A percentile compares a stretch with the other conserved stretches of the same genome.
These are phyloP conservation scores for Thymus quinquecostatus DNA, from an alignment of 257 asterid species.

Conservation along the genomic window DNA sequence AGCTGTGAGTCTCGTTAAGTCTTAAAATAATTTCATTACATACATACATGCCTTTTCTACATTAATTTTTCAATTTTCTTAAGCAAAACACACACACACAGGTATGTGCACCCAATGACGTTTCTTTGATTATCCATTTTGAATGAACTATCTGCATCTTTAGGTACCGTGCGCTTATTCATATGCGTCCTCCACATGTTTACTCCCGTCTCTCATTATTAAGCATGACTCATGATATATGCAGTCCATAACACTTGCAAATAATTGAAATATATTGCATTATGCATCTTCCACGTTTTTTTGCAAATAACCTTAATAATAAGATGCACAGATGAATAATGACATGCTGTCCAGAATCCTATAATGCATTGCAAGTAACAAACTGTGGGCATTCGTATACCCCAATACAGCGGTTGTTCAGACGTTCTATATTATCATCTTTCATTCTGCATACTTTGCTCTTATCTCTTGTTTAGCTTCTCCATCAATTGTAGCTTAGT, in stretches of 20 bases:
- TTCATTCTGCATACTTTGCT: constrained; percentile 5
- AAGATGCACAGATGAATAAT: background rate
- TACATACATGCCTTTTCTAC: too few relatives aligned
- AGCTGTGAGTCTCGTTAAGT: too few relatives aligned
- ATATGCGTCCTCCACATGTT: constrained; percentile 14
- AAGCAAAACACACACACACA: too few relatives aligned
- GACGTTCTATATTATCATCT: background rate
- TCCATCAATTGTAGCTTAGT: background rate
- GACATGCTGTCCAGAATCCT: background rate
- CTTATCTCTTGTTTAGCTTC: constrained; percentile 1
- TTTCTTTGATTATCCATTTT: too few relatives aligned
- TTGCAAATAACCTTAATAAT: background rate
- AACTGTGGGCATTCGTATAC: background rate
- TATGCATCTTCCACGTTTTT: constrained; percentile 6
- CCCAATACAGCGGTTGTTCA: background rate
- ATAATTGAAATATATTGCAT: background rate
- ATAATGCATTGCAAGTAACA: background rate
- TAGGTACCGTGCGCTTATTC: background rate
- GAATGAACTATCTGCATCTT: background rate
- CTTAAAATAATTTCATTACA: too few relatives aligned
- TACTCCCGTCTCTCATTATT: background rate
- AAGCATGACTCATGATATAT: background rate
- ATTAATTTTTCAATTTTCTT: too few relatives aligned
- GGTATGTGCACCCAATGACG: too few relatives aligned
- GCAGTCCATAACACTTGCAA: background rate